Evolutionary conservation across 2,329 filamentous ascomycete genomes (phyloP).

Genomic region (Trichothecium roseum): DNA sequence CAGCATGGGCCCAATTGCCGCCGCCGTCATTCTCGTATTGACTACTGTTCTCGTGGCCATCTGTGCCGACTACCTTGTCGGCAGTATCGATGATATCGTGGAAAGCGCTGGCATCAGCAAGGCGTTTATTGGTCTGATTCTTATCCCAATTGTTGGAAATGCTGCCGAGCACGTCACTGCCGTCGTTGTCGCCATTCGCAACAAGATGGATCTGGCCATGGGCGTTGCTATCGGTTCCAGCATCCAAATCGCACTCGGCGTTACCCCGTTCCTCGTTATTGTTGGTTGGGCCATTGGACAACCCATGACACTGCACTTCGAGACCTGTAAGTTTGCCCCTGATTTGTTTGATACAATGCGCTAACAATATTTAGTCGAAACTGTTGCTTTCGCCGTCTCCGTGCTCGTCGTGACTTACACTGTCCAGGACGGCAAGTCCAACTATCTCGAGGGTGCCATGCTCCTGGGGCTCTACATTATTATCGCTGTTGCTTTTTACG

Average conservation of each 20-base stretch:
- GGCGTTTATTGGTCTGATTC: slow-evolving; percentile 70
- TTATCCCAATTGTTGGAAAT: slow-evolving; percentile 73
- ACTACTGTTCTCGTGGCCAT: slow-evolving; percentile 61
- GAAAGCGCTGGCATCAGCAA: slow-evolving; percentile 62
- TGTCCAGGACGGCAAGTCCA: slow-evolving; percentile 73
- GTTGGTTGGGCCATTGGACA: slow-evolving; percentile 67
- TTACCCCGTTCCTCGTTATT: slow-evolving; percentile 71
- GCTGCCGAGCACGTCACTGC: slow-evolving; percentile 75
- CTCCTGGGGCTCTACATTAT: slow-evolving; percentile 43
- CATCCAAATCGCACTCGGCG: slow-evolving; percentile 73
- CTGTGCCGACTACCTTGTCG: slow-evolving; percentile 69
- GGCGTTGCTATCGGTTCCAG: slow-evolving; percentile 74
- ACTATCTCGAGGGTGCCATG: slow-evolving; percentile 76
- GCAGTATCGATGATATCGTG: slow-evolving; percentile 64
- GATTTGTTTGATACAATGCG: slow-evolving; percentile 1
- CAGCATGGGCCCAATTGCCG: slow-evolving; percentile 52
- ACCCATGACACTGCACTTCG: slow-evolving; percentile 70
- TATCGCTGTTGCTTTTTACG: slow-evolving; percentile 51
- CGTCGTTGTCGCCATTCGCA: slow-evolving; percentile 65
- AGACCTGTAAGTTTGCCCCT: slow-evolving; percentile 36
- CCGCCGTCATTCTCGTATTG: slow-evolving; percentile 54
- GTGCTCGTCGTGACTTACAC: slow-evolving; percentile 67
- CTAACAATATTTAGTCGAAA: slow-evolving; percentile 45
- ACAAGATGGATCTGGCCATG: slow-evolving; percentile 68
- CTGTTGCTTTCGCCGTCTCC: slow-evolving; percentile 65